These are phyloP conservation scores for Juncus effusus DNA, from an alignment of 176 grass and related monocot species.

Conservation along the genomic window DNA sequence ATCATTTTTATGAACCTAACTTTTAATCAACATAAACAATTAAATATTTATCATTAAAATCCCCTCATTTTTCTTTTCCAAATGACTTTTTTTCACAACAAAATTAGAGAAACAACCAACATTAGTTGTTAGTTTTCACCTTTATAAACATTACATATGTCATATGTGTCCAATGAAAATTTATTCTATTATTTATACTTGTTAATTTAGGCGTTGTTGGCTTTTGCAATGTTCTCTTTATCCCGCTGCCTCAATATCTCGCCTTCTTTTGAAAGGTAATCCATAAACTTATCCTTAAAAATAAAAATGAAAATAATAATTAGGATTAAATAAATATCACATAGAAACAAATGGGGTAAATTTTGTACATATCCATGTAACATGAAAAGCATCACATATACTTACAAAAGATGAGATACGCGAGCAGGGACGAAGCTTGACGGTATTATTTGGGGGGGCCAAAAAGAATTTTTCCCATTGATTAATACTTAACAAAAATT, in stretches of 20 bases:
- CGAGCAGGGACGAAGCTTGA: too few relatives aligned
- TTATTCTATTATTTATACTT: background rate
- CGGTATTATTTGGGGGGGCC: too few relatives aligned
- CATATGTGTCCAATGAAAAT: background rate
- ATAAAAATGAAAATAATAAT: background rate
- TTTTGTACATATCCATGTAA: too few relatives aligned
- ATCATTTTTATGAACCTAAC: background rate
- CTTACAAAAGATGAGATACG: too few relatives aligned
- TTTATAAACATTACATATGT: background rate
- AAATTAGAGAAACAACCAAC: conserved; percentile 1
- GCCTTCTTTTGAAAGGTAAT: conserved; percentile 33
- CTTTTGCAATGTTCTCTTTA: conserved; percentile 29
- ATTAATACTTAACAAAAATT: too few relatives aligned
- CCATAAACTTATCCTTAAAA: conserved; percentile 30
- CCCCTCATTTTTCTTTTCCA: background rate
- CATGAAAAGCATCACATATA: too few relatives aligned
- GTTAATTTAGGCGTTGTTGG: conserved; percentile 4
- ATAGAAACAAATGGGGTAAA: background rate
- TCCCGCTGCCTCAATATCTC: conserved; percentile 43
- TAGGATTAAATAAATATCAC: background rate
- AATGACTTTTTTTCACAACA: background rate
- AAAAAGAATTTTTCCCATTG: too few relatives aligned
- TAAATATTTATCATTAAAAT: background rate
- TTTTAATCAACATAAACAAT: background rate
- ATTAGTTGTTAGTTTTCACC: conserved; percentile 9